Base-by-base conservation (phyloP, 2,329 filamentous ascomycete genomes). In the Talaromyces sp. region DNA sequence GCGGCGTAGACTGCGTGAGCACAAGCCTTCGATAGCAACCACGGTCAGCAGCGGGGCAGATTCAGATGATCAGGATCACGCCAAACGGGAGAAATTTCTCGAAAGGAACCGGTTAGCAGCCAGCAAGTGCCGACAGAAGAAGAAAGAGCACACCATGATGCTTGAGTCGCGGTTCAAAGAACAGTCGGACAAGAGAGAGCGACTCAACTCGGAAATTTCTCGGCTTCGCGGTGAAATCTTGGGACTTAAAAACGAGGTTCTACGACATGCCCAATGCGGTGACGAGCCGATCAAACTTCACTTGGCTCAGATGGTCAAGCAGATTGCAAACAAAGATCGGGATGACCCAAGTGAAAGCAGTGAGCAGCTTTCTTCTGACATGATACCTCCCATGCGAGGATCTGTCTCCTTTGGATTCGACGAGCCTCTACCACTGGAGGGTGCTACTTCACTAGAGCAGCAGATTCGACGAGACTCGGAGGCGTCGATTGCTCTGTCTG, bases 81-180 rank as follows among this genome's bases (percentile, higher is more conserved):
- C 63, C 2, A 79, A 79, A 62, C 76, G 78, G 8, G 76, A 78
- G 55, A 77, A 77, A 50, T 81, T 81, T 65, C 77, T 84, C 19
- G 81, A 84, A 66, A 80, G 83, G 63, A 85, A 85, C 63, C 78
- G 82, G 2, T 69, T 83, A 1, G 82, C 82, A 2, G 82, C 82
- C 5, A 81, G 80, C 67, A 85, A 84, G 63, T 85, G 82, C 67
- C 79, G 82, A n/a, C 78, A 81, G 64, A 84, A 84, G 74, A 84
- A 84, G 71, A 84, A 84, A 69, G 79, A 81, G 60, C 81, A 81
- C 64, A 80, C 78, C 36, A 73, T 78, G 57, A 66, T 74, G 37
- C 76, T 84, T 13, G 81, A 84, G 62, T 70, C 58, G 10, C 65
- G 64, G 2, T 74, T 65, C 60, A 70, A 72, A 25, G 69, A 73